phyloP scores from a whole-genome alignment of 164 flowering plant genomes.

The Vitis vinifera region DNA sequence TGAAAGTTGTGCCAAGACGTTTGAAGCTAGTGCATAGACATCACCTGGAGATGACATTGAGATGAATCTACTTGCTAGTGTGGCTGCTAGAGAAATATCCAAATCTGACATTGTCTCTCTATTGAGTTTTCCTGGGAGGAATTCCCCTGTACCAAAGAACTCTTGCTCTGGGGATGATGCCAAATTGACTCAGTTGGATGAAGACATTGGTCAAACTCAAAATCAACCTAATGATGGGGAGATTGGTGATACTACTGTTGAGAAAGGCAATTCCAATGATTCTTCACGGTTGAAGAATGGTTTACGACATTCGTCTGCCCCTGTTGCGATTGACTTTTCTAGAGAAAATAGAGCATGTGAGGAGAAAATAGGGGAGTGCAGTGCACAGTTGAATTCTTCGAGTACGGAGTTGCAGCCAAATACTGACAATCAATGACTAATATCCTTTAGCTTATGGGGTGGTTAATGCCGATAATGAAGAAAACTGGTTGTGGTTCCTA shows the following conservation, averaged over 20 bases:
- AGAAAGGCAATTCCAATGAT: not conserved
- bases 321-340: too few relatives aligned
- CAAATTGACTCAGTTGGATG: constrained; percentile 35
- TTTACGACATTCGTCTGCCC: not conserved
- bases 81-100: constrained; percentile 83
- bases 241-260: constrained; percentile 28
- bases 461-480: too few relatives aligned
- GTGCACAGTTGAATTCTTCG: too few relatives aligned
- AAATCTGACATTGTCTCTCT: constrained; percentile 61
- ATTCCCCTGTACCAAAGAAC: constrained; percentile 27
- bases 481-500: too few relatives aligned
- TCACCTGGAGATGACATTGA: constrained; percentile 75
- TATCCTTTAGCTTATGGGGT: too few relatives aligned
- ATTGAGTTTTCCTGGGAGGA: constrained; percentile 42
- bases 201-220: constrained; percentile 15
- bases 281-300: constrained; percentile 15
- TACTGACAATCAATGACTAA: too few relatives aligned
- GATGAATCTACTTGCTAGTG: constrained; percentile 92
- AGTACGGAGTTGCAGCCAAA: too few relatives aligned
- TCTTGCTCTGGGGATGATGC: constrained; percentile 23
- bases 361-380: too few relatives aligned
- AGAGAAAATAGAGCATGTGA: too few relatives aligned
- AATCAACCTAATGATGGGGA: constrained; percentile 21
- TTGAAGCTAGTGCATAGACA: constrained; percentile 49
- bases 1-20: constrained; percentile 48